These are phyloP conservation scores for Escovopsis weberi DNA, from an alignment of 2,329 filamentous ascomycete species.

Conservation along the genomic window DNA sequence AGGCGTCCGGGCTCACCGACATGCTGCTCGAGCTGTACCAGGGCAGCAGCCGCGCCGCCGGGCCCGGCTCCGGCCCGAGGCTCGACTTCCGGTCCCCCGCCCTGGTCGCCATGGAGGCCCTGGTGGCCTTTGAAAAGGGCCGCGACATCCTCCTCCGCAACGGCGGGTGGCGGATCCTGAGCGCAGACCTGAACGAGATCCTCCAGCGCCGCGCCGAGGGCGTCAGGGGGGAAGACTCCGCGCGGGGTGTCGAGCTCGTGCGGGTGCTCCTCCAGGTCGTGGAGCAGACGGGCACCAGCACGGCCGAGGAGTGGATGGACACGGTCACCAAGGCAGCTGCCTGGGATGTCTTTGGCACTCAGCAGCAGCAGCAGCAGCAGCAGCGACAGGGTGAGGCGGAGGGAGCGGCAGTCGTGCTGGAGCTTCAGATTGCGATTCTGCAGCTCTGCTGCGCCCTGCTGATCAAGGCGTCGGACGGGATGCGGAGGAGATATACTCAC, in stretches of 20 bases:
- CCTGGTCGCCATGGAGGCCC: constrained; percentile 44
- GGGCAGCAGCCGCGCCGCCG: constrained; percentile 12
- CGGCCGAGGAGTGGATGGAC: constrained; percentile 42
- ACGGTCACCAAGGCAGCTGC: constrained; percentile 36
- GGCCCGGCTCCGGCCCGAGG: constrained; percentile 1
- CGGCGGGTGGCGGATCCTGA: constrained; percentile 38
- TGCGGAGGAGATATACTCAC: constrained; percentile 35
- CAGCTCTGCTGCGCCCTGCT: constrained; percentile 43
- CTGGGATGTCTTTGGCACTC: constrained; percentile 23
- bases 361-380: constrained; percentile 7
- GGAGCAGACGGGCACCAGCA: constrained; percentile 29
- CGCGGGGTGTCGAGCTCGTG: constrained; percentile 40
- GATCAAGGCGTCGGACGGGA: constrained; percentile 27
- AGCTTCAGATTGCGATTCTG: constrained; percentile 38
- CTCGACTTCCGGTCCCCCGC: constrained; percentile 43
- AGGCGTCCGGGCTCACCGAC: constrained; percentile 45
- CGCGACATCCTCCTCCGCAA: constrained; percentile 32
- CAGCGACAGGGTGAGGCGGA: too few relatives aligned
- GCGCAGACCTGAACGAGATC: constrained; percentile 32
- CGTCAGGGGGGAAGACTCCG: constrained; percentile 11
- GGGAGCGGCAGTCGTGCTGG: constrained; percentile 17
- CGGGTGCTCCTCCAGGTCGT: constrained; percentile 38
- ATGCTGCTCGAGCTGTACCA: constrained; percentile 50
- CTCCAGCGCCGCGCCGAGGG: constrained; percentile 17
- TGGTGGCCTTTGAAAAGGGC: constrained; percentile 34